Conservation (phyloP, 2,329 filamentous ascomycete genomes). For the Teratosphaeria gauchensis region DNA sequence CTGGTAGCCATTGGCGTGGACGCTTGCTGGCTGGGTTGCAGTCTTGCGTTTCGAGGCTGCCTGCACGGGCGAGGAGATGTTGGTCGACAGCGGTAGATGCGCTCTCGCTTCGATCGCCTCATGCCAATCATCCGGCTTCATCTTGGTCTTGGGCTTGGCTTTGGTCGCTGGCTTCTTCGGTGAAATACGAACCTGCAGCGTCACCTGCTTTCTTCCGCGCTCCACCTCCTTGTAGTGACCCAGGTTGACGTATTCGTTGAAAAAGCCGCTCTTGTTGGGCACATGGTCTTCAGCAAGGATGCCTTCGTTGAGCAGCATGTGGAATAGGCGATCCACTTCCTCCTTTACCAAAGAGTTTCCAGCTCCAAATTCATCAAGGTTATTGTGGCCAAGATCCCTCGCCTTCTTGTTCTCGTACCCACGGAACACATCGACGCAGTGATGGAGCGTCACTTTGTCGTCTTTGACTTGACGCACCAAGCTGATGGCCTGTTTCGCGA, state of each 20-base stretch:
- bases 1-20: constrained; percentile 26
- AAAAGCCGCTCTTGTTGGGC: constrained; percentile 48
- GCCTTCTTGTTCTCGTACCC: constrained; percentile 56
- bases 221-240: constrained; percentile 41
- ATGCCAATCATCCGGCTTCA: constrained; percentile 14
- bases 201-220: constrained; percentile 34
- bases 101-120: constrained; percentile 25
- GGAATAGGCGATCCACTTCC: constrained; percentile 77
- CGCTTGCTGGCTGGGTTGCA: constrained; percentile 17
- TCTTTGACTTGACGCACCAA: constrained; percentile 50
- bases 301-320: constrained; percentile 62
- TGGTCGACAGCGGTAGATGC: constrained; percentile 51
- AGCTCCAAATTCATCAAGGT: constrained; percentile 52
- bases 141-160: constrained; percentile 23
- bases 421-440: constrained; percentile 76
- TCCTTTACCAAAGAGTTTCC: constrained; percentile 62
- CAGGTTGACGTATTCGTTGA: constrained; percentile 58
- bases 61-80: constrained; percentile 55
- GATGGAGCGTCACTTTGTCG: constrained; percentile 59
- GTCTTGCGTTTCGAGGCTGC: constrained; percentile 32
- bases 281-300: constrained; percentile 55
- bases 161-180: constrained; percentile 21
- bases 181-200: constrained; percentile 42
- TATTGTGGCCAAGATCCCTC: constrained; percentile 43
- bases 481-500: constrained; percentile 60